Evolutionary conservation across 352 stramenopile genomes (phyloP), one percentile per base, ranked within the genome.

Genomic region (Peronospora destructor): DNA sequence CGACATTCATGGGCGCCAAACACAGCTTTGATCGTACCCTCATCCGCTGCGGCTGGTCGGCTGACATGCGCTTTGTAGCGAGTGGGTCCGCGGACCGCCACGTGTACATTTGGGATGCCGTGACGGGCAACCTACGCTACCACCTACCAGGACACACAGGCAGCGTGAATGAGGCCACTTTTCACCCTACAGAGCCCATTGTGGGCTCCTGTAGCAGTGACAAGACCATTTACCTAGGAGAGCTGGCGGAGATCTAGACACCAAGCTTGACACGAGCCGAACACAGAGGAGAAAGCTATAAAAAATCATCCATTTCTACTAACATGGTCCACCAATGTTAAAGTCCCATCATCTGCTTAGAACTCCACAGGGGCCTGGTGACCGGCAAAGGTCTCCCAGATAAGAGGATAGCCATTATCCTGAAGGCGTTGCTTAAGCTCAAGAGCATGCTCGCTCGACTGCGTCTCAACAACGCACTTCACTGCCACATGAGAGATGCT

Each of bases 71-170:
- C 14, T 84, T 87, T 54, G 87, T 97, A 12, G 77, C 73, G 19
- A 84, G 75, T 49, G 89, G 87, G n/a, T 95, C 83, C 30, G 84
- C 88, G 3, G 89, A 97, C 68, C 74, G 85, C 34, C 84, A 91
- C 50, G 93, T 98, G 59, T 96, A 98, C 71, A 81, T 98, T 52
- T 98, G 92, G 92, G 94, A 98, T 66, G 78, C 89, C 45, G 73
- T 92, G 25, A 89, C 80, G 44, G 72, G 81, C 4, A 83, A 94
- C 53, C 76, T 97, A 55, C 76, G 96, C 28, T 98, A 98, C 73
- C 78, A 87, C 40, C 56, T 98, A 34, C 91, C 91, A 39, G 95
- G 93, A 21, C 95, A 98, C 74, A 85, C 73, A 43, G 90, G 89
- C 28, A 95, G 85, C 66, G 93, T 98, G 29, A 98, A 98, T 70